Percentiles rank a stretch among this genome's conserved stretches.
Evolutionary conservation across 2,329 filamentous ascomycete species (phyloP).

Genomic region (Scortechinia acanthostroma): DNA sequence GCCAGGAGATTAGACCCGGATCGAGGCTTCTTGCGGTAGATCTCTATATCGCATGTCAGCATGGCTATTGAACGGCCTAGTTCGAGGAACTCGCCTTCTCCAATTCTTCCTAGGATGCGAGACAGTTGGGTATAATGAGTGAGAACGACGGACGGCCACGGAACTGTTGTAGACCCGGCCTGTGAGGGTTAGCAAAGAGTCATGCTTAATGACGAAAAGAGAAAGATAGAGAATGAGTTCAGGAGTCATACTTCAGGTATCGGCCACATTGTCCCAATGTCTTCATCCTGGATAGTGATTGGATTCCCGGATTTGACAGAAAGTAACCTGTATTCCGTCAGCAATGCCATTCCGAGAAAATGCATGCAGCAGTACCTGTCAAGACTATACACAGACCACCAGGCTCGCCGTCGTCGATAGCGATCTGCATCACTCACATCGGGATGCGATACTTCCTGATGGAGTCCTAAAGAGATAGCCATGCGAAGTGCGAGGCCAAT

Average conservation of each 20-base stretch:
- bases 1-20: slow-evolving; percentile 36
- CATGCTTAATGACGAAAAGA: too few relatives aligned
- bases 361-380: too few relatives aligned
- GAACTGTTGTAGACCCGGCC: neutral
- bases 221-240: neutral
- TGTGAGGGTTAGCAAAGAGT: neutral
- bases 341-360: too few relatives aligned
- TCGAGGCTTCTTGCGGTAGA: slow-evolving; percentile 37
- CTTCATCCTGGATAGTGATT: slow-evolving; percentile 43
- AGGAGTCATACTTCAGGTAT: neutral
- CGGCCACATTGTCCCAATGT: slow-evolving; percentile 30
- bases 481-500: slow-evolving; percentile 44
- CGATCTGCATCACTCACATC: slow-evolving; percentile 26
- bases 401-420: slow-evolving; percentile 40
- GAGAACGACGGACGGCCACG: slow-evolving; percentile 35
- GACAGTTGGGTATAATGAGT: slow-evolving; percentile 43
- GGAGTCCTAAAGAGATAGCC: slow-evolving; percentile 47
- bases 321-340: slow-evolving; percentile 31
- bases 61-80: too few relatives aligned
- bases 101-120: slow-evolving; percentile 39
- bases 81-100: slow-evolving; percentile 22
- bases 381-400: slow-evolving; percentile 49
- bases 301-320: slow-evolving; percentile 46
- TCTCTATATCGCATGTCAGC: slow-evolving; percentile 15
- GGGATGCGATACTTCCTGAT: slow-evolving; percentile 36